Base-by-base conservation (phyloP, 2,329 filamentous ascomycete species). In the Penicillium sp. region DNA sequence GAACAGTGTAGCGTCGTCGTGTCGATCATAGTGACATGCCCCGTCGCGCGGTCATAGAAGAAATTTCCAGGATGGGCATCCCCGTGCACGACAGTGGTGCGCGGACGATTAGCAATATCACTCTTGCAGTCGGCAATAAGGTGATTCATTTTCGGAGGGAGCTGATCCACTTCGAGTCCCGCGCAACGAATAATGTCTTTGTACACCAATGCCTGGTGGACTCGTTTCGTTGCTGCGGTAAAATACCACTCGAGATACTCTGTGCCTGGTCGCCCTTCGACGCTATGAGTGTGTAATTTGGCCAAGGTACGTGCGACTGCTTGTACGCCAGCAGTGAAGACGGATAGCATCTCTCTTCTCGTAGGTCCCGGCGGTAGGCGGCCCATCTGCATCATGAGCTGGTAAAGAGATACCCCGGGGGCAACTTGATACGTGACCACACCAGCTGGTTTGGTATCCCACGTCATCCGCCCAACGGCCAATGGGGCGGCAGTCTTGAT, bases 41-140 rank as follows among this genome's bases (percentile, higher is more conserved):
- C 49, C 7, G 29, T 52, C n/a, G 38, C 29, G 7, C 27, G 21
- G 27, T 52, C 49, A 44, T 52, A 52, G 7, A 52, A 44, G 15
- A 52, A 52, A 41, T 33, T 52, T 23, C 49, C 49, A 44, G 49
- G 49, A 35, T 52, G 49, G 19, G 38, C 38, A 15, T 52, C 49
- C 10, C 49, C 49, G 4, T 52, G 49, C 1, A 44, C 49, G 4
- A 27, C 38, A 27, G 49, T 35, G 38, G 49, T 52, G 7, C 49
- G 49, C 7, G 49, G 38, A 4, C 27, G 10, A n/a, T 2, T 43
- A 13, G 27, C 19, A 33, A 35, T 35, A 25, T 33, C 49, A 3
- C 38, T 19, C 29, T 33, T 52, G 49, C 49, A 44, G 17, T 52
- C 27, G 15, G 38, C 27, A 19, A 52, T 33, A 25, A 52, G 49